Evolutionary conservation across 139 green algal species (phyloP), one percentile per base, ranked within the genome.

Genomic region (Chlorella sp.): DNA sequence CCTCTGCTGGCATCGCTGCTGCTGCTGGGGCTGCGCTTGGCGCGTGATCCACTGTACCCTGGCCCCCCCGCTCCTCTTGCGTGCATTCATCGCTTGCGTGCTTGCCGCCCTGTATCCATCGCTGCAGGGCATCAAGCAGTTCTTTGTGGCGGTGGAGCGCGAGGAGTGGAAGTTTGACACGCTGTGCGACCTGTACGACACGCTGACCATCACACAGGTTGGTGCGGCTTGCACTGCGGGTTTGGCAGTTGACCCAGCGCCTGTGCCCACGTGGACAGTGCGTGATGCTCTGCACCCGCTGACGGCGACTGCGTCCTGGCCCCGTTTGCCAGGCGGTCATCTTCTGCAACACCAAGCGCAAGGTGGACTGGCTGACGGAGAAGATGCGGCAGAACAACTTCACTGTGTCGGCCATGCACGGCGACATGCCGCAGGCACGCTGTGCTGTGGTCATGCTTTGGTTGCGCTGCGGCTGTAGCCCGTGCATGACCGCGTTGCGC

Each of bases 131-230:
- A 99, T 99, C 93, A 98, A 98, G 91, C 98, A 99, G 92, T 99
- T 99, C 88, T 99, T 99, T 89, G 97, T 99, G 81, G 96, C 96
- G 3, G 98, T 99, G 72, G 98, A 99, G 91, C 89, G 92, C 9
- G 98, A 99, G 93, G 98, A 99, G 90, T 99, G 98, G 98, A 99
- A 99, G 91, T 99, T 98, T 87, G 96, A 99, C 94, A 99, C 98
- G 21, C 94, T 99, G 57, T 99, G 96, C 85, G 98, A 99, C 89
- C 88, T 99, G 74, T 99, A 99, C 89, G 98, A 99, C 85, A 99
- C 98, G 34, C 92, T 99, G 60, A 99, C 97, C 86, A 98, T 99
- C 92, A 99, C 98, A 23, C 63, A 69, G 63, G 63, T 30, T 36
- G 26, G 15, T 69, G 25, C 28, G 15, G 30, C 28, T 9, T 2